These are phyloP conservation scores for Aureobasidium sp. DNA, from an alignment of 2,329 filamentous ascomycete genomes.

Conservation along the genomic window DNA sequence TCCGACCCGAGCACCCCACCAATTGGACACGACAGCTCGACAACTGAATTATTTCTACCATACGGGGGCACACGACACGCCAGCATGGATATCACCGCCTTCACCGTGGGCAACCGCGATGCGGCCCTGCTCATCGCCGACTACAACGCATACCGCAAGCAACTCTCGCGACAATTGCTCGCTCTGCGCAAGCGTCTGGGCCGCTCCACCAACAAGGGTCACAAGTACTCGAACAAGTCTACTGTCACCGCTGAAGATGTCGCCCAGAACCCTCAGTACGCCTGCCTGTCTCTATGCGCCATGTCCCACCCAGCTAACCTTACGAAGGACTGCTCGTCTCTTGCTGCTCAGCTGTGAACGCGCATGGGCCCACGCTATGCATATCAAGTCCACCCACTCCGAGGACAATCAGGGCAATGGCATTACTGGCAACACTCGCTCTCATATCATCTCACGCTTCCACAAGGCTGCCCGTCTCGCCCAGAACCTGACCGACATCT, in stretches of 20 bases:
- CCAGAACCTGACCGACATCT: conserved; percentile 56
- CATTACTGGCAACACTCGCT: conserved; percentile 70
- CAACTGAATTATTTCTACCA: neutral
- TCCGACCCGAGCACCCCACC: neutral
- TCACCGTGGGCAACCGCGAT: conserved; percentile 71
- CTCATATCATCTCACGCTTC: conserved; percentile 82
- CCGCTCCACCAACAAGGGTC: conserved; percentile 74
- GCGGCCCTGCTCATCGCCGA: conserved; percentile 81
- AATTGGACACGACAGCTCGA: neutral
- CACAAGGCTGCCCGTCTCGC: conserved; percentile 71
- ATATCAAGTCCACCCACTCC: conserved; percentile 77
- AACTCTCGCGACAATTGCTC: conserved; percentile 73
- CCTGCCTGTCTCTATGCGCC: conserved; percentile 1
- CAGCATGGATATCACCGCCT: conserved; percentile 76
- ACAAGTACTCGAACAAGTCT: conserved; percentile 71
- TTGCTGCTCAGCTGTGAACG: conserved; percentile 80
- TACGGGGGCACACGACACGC: neutral
- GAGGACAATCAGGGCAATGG: conserved; percentile 65
- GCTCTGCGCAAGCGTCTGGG: conserved; percentile 79
- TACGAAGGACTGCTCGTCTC: conserved; percentile 63
- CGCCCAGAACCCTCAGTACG: conserved; percentile 67
- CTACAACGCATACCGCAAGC: conserved; percentile 75
- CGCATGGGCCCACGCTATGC: conserved; percentile 93
- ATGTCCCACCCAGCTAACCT: neutral
- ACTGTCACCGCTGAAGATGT: conserved; percentile 69